Conservation (phyloP, 371 early-diverging fungal genomes). For the Saksenaea vasiformis region DNA sequence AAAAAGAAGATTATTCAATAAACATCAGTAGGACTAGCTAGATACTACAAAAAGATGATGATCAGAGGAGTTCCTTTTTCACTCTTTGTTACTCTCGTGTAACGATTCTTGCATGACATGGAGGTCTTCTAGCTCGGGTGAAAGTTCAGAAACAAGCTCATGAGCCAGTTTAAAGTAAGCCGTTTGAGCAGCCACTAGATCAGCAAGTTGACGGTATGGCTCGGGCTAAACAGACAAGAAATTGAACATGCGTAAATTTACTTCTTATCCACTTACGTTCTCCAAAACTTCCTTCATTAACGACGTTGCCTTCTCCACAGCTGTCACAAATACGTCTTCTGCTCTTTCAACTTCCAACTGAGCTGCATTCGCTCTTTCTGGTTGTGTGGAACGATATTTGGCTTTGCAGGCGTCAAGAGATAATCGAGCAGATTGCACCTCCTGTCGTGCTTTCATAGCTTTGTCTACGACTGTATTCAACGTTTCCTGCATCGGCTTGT, state of each 20-base stretch:
- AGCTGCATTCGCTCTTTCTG: slow-evolving; percentile 70
- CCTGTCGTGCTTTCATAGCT: slow-evolving; percentile 81
- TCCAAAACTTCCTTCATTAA: slow-evolving; percentile 92
- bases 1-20: too few species aligned
- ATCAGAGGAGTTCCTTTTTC: neutral
- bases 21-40: too few species aligned
- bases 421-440: slow-evolving; percentile 80
- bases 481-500: slow-evolving; percentile 70
- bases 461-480: slow-evolving; percentile 73
- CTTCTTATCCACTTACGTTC: slow-evolving; percentile 41
- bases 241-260: neutral
- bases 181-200: slow-evolving; percentile 84
- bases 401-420: slow-evolving; percentile 83
- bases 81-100: slow-evolving; percentile 55
- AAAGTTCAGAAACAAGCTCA: slow-evolving; percentile 76
- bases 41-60: too few species aligned
- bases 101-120: slow-evolving; percentile 89
- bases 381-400: slow-evolving; percentile 68
- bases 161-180: slow-evolving; percentile 81
- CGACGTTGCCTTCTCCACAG: slow-evolving; percentile 88
- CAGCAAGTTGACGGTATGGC: slow-evolving; percentile 78
- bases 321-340: slow-evolving; percentile 90
- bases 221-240: slow-evolving; percentile 62
- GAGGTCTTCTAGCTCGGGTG: slow-evolving; percentile 92
- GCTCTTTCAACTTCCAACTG: slow-evolving; percentile 85